Evolutionary conservation across 1,139 yeast genomes (phyloP), one percentile per base, ranked within the genome.

Genomic region (Yamadazyma triangularis): DNA sequence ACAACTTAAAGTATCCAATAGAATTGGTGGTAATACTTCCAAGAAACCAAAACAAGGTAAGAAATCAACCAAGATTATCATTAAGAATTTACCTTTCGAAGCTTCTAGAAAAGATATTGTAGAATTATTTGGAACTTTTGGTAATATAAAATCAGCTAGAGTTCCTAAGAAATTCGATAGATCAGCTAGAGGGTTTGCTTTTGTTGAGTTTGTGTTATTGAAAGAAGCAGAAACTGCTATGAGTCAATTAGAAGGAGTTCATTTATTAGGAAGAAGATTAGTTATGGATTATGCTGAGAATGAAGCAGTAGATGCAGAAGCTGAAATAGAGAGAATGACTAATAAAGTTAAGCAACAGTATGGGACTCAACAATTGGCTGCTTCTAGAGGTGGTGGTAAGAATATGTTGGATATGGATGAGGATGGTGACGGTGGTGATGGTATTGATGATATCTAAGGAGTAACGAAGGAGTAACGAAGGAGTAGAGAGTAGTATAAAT

Each of bases 211-310:
- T 51, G 68, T 83, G 13, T 67, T 93, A 27, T 72, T 87, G 25
- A 86, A 88, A 57, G 99, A 91, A 58, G 97, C 98, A 2, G 95
- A 84, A 53, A 79, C 70, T 52, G 98, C 97, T n/a, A 84, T 91
- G 89, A 80, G 80, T 47, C 93, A 89, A 53, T 73, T 91, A 43
- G 85, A 82, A 56, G 98, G 98, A 39, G 96, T 93, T 3, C 99
- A 91, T 73, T 82, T 91, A 60, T 73, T 91, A 34, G 99, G 99
- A 26, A 81, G 99, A 64, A 76, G 96, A 44, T 68, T 91, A 46
- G 96, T 91, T n/a, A 79, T 93, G 81, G 95, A 91, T 56, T 88
- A 73, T 48, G 98, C 98, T 12, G 84, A 87, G 50, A 77, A 74
- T 38, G 95, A 82, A 34, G 74, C 91, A 23, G 81, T 68, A 26